Evolutionary conservation across 169 alveolate genomes (phyloP).

Genomic region (Plasmodium gaboni): DNA sequence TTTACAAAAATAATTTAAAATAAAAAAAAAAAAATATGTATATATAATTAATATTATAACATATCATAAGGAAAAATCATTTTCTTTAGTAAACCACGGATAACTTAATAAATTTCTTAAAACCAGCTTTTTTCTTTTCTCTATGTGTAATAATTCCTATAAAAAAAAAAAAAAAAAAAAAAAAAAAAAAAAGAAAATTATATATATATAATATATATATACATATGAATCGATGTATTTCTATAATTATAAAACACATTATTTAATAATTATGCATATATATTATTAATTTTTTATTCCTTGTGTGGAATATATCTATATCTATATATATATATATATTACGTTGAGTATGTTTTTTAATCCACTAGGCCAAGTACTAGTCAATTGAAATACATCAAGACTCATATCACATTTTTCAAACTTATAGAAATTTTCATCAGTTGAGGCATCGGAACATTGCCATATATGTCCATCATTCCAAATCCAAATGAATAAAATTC

Average conservation of each 20-base stretch:
- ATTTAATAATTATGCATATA: no score
- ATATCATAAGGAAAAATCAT: no score
- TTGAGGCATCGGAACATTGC: conserved; percentile 83
- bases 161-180: conserved; percentile 1
- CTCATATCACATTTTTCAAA: conserved; percentile 52
- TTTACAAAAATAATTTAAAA: no score
- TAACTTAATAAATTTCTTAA: conserved; percentile 26
- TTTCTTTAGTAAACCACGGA: conserved; percentile 25
- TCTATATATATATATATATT: background rate
- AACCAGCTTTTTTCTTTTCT: conserved; percentile 31
- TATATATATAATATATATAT: background rate
- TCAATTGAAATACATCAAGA: conserved; percentile 29
- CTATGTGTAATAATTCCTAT: conserved; percentile 43
- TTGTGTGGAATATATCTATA: background rate
- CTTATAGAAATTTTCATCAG: conserved; percentile 76
- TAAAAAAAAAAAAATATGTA: no score
- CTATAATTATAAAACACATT: no score
- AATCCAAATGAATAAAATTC: conserved; percentile 82
- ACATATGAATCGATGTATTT: background rate
- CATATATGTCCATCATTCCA: conserved; percentile 88
- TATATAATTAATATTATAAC: no score
- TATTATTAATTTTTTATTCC: no score
- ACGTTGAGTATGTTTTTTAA: conserved; percentile 37
- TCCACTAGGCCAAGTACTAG: conserved; percentile 48
- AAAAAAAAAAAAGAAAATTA: no score